Evolutionary conservation across 352 stramenopile genomes (phyloP).

Genomic region (Globisporangium abappressorium): DNA sequence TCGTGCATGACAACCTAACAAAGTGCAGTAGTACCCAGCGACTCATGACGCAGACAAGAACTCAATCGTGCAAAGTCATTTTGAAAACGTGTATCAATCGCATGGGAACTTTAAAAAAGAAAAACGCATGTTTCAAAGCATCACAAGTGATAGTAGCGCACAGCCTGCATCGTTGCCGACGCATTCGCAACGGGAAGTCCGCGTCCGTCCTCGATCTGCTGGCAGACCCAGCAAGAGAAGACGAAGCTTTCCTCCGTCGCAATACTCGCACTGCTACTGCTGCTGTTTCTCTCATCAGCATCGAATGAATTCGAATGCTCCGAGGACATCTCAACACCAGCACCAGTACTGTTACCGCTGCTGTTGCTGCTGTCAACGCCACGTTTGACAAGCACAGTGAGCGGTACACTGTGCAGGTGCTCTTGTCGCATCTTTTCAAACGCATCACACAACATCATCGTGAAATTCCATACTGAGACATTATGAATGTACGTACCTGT

Average conservation of each 20-base stretch:
- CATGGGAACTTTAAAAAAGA: too few relatives aligned
- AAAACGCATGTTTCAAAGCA: not conserved
- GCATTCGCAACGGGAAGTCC: not conserved
- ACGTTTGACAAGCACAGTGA: conserved; percentile 1
- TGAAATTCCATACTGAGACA: conserved; percentile 20
- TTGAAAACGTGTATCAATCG: too few relatives aligned
- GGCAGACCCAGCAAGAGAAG: conserved; percentile 20
- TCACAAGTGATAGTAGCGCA: conserved; percentile 8
- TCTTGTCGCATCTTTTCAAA: conserved; percentile 2
- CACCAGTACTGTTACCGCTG: not conserved
- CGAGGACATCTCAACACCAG: not conserved
- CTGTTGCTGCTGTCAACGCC: not conserved
- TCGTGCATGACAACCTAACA: too few relatives aligned
- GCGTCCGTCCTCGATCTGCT: conserved; percentile 12
- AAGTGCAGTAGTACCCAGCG: too few relatives aligned
- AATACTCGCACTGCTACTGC: not conserved
- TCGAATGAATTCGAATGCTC: not conserved
- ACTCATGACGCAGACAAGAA: too few relatives aligned
- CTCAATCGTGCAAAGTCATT: too few relatives aligned
- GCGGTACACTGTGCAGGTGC: not conserved
- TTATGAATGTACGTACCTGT: conserved; percentile 2
- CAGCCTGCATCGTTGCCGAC: conserved; percentile 2
- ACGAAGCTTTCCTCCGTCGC: not conserved
- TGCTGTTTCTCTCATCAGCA: not conserved
- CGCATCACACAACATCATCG: conserved; percentile 16